phyloP scores from a whole-genome alignment of 2,329 filamentous ascomycete genomes.

The Xylaria sp. region DNA sequence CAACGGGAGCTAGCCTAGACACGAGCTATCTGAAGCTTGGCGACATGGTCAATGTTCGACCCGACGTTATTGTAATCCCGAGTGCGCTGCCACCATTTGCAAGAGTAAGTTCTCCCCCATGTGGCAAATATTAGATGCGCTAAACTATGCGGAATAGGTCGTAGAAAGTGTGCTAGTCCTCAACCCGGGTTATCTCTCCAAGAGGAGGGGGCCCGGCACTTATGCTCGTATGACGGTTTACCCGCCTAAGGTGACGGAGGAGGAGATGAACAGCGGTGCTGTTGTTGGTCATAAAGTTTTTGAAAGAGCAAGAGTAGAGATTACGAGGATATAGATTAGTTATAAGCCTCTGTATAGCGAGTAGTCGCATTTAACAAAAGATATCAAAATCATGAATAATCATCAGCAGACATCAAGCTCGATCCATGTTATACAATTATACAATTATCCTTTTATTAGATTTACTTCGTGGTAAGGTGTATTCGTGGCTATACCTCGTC shows the following conservation, averaged over 20 bases:
- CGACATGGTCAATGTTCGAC: slow-evolving; percentile 87
- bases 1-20: slow-evolving; percentile 83
- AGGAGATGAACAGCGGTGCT: slow-evolving; percentile 64
- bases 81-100: slow-evolving; percentile 87
- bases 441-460: slow-evolving; percentile 17
- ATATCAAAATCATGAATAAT: slow-evolving; percentile 10
- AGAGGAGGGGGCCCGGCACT: slow-evolving; percentile 84
- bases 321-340: slow-evolving; percentile 74
- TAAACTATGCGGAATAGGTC: slow-evolving; percentile 66
- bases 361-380: not conserved
- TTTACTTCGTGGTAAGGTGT: slow-evolving; percentile 35
- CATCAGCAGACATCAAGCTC: not conserved
- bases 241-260: slow-evolving; percentile 68
- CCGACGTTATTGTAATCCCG: slow-evolving; percentile 85
- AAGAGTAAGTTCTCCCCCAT: slow-evolving; percentile 67
- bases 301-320: slow-evolving; percentile 85
- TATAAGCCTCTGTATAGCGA: not conserved
- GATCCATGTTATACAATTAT: slow-evolving; percentile 37
- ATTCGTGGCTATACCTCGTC: slow-evolving; percentile 19
- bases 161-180: slow-evolving; percentile 89
- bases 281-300: slow-evolving; percentile 80
- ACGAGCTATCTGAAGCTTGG: slow-evolving; percentile 85
- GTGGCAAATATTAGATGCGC: slow-evolving; percentile 22
- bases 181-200: slow-evolving; percentile 89
- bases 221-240: slow-evolving; percentile 83